A percentile compares a stretch with the other conserved stretches of the same genome.
These are phyloP conservation scores for Rhodotorula graminis DNA, from an alignment of 768 basidiomycete genomes.

Conservation along the genomic window DNA sequence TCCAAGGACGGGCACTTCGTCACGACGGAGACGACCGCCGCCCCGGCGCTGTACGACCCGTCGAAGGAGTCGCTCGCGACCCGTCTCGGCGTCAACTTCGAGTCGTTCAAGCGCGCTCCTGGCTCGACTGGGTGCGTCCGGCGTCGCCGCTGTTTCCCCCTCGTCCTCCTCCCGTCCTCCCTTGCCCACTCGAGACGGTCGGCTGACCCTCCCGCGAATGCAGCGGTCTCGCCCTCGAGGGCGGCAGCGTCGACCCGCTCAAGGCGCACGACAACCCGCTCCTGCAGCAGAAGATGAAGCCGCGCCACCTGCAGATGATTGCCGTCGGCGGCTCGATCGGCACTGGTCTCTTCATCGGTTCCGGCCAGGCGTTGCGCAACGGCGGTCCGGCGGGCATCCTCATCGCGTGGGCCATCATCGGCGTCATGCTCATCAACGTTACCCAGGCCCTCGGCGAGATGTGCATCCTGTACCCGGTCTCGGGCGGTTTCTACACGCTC, in stretches of 20 bases:
- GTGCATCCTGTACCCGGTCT: constrained; percentile 36
- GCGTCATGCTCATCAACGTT: constrained; percentile 36
- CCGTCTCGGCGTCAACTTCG: constrained; percentile 46
- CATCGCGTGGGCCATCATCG: constrained; percentile 40
- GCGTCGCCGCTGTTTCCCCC: not conserved
- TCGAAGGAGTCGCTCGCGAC: constrained; percentile 45
- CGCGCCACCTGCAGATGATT: constrained; percentile 39
- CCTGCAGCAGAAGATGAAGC: constrained; percentile 47
- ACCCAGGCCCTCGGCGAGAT: constrained; percentile 43
- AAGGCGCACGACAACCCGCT: constrained; percentile 42
- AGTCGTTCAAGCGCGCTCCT: constrained; percentile 49
- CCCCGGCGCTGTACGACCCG: constrained; percentile 44
- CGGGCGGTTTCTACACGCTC: constrained; percentile 43
- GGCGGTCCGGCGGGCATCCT: constrained; percentile 37
- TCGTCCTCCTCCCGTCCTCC: not conserved
- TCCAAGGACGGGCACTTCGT: constrained; percentile 9
- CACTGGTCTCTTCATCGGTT: constrained; percentile 35
- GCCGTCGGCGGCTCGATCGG: constrained; percentile 45
- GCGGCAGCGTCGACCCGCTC: constrained; percentile 33
- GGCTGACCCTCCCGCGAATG: not conserved
- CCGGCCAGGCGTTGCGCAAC: constrained; percentile 5
- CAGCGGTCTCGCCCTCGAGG: constrained; percentile 20
- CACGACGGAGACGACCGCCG: not conserved
- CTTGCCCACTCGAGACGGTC: not conserved
- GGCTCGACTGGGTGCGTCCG: constrained; percentile 43